These are phyloP conservation scores for Aspergillus sergii DNA, from an alignment of 2,329 filamentous ascomycete genomes.

Conservation along the genomic window DNA sequence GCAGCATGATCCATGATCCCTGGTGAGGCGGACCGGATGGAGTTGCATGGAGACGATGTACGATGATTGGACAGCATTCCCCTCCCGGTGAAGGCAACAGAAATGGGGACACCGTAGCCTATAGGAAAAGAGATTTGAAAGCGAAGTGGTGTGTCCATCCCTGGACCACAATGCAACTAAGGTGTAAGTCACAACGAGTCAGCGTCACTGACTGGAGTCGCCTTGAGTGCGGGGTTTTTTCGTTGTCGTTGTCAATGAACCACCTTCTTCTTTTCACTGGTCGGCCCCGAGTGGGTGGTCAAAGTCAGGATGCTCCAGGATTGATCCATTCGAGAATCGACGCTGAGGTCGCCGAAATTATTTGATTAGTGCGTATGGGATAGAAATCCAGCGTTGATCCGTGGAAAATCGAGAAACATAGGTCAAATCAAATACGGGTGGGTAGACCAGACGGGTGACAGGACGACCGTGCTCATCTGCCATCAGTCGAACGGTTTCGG, in stretches of 20 bases:
- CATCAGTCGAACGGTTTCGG: background rate
- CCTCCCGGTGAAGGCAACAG: conserved; percentile 18
- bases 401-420: background rate
- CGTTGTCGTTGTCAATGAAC: background rate
- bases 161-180: background rate
- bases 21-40: conserved; percentile 21
- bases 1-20: conserved; percentile 17
- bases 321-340: background rate
- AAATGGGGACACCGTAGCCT: conserved; percentile 7
- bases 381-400: background rate
- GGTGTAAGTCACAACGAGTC: conserved; percentile 12
- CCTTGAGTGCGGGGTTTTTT: conserved; percentile 20
- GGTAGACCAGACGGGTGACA: background rate
- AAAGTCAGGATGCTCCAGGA: background rate
- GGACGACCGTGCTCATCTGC: background rate
- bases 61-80: conserved; percentile 18
- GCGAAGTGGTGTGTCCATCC: conserved; percentile 10
- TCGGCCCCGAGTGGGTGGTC: conserved; percentile 2
- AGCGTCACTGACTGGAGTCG: conserved; percentile 3
- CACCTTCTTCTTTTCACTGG: conserved; percentile 3
- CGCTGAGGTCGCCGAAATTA: background rate
- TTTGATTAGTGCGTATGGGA: background rate
- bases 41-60: conserved; percentile 6
- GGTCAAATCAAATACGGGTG: background rate
- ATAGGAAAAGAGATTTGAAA: conserved; percentile 5